A percentile compares a stretch with the other conserved stretches of the same genome.
Conservation (phyloP, 2,329 filamentous ascomycete genomes). For the Volutella citrinella region DNA sequence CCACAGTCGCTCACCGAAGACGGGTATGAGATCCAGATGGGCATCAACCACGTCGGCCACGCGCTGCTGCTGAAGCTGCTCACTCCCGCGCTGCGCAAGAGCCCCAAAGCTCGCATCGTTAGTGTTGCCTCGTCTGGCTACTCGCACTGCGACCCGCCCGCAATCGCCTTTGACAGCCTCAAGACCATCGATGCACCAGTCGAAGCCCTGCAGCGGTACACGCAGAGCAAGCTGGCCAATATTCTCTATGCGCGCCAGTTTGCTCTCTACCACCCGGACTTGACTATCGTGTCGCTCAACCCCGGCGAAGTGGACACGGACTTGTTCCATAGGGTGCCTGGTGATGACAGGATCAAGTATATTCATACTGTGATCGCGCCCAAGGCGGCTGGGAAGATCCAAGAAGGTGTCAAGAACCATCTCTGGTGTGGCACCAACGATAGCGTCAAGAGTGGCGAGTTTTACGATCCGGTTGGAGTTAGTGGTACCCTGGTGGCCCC, state of each 20-base stretch:
- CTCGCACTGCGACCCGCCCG: conserved; percentile 5
- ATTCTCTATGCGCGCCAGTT: conserved; percentile 6
- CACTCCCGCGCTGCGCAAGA: conserved; percentile 6
- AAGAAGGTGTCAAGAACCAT: conserved; percentile 11
- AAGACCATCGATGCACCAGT: conserved; percentile 7
- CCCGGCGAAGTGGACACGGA: conserved; percentile 8
- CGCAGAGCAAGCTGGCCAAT: conserved; percentile 10
- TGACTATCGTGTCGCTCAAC: conserved; percentile 5
- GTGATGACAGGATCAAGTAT: conserved; percentile 3
- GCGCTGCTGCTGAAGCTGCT: conserved; percentile 7
- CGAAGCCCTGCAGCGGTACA: conserved; percentile 5
- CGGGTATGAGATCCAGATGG: conserved; percentile 12
- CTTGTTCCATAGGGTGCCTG: conserved; percentile 6
- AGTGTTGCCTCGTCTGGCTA: conserved; percentile 7
- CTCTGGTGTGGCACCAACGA: conserved; percentile 8
- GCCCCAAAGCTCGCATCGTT: conserved; percentile 4
- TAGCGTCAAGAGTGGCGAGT: conserved; percentile 3
- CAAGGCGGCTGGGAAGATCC: not conserved
- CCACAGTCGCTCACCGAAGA: conserved; percentile 6
- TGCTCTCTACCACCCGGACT: conserved; percentile 2
- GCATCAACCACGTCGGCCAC: conserved; percentile 12
- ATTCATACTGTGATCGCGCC: conserved; percentile 4
- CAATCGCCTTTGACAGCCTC: conserved; percentile 6
- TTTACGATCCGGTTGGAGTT: conserved; percentile 7
- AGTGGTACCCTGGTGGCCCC: conserved; percentile 2